phyloP scores from a whole-genome alignment of 192 early-diverging fungal genomes.

The Linnemannia schmuckeri region DNA sequence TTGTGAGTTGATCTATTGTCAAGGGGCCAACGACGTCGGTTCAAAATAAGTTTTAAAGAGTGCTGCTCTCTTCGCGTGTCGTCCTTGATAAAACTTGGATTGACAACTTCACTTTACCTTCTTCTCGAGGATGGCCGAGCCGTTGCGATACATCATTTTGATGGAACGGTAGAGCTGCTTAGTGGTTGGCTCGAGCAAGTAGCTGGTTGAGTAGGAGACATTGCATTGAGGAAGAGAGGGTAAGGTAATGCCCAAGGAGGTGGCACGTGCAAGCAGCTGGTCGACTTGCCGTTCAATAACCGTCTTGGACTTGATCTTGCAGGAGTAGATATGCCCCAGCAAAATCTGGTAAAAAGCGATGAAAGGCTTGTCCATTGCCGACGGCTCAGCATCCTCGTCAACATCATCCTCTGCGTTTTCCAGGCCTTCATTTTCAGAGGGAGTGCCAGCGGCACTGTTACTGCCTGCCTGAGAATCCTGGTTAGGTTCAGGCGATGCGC shows the following conservation, averaged over 20 bases:
- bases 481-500: conserved; percentile 1
- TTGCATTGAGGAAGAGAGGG: neutral
- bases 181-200: conserved; percentile 14
- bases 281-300: conserved; percentile 6
- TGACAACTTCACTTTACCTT: conserved; percentile 13
- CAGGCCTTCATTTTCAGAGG: neutral
- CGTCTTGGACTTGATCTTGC: conserved; percentile 18
- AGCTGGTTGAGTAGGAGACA: conserved; percentile 3
- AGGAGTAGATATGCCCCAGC: conserved; percentile 8
- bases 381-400: conserved; percentile 5
- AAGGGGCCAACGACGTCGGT: conserved; percentile 1
- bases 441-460: neutral
- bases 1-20: conserved; percentile 13
- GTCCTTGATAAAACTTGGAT: conserved; percentile 2
- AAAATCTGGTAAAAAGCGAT: conserved; percentile 20
- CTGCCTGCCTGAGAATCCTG: neutral
- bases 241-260: conserved; percentile 9
- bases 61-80: conserved; percentile 9
- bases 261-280: conserved; percentile 11
- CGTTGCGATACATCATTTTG: conserved; percentile 17
- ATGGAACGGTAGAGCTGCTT: conserved; percentile 11
- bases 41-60: conserved; percentile 13
- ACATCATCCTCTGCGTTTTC: neutral
- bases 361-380: conserved; percentile 13
- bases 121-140: conserved; percentile 9